phyloP scores from a whole-genome alignment of 495 filamentous ascomycete genomes.

The Stereocaulon alpinum region DNA sequence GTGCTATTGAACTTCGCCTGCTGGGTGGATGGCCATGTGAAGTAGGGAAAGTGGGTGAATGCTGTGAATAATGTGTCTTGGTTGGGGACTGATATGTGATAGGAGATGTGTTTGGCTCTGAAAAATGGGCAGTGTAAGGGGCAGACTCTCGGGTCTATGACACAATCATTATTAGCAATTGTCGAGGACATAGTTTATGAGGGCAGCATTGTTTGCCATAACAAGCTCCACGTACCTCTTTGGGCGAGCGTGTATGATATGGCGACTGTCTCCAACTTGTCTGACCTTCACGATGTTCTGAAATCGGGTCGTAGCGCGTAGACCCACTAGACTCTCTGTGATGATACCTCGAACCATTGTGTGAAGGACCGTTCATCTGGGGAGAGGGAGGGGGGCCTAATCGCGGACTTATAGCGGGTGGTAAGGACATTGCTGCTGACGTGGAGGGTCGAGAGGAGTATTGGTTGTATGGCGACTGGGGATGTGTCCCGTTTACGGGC shows the following conservation, averaged over 20 bases:
- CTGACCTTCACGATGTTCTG: constrained; percentile 29
- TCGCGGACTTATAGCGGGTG: constrained; percentile 20
- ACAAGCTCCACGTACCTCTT: constrained; percentile 26
- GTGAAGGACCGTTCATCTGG: constrained; percentile 19
- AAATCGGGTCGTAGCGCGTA: constrained; percentile 41
- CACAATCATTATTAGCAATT: constrained; percentile 8
- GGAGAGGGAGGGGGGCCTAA: constrained; percentile 20
- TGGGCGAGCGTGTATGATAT: constrained; percentile 29
- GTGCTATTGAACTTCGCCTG: constrained; percentile 35
- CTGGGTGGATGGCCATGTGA: constrained; percentile 40
- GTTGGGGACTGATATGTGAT: constrained; percentile 21
- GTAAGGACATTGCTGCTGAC: constrained; percentile 15
- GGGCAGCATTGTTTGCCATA: constrained; percentile 8
- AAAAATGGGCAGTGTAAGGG: constrained; percentile 15
- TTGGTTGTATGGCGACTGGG: constrained; percentile 18
- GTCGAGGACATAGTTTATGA: constrained; percentile 1
- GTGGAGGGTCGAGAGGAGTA: constrained; percentile 21
- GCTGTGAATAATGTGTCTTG: constrained; percentile 18
- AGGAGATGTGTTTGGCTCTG: constrained; percentile 20
- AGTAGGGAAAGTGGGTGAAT: constrained; percentile 21
- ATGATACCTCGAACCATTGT: constrained; percentile 15
- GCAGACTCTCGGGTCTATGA: constrained; percentile 16
- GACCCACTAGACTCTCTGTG: constrained; percentile 20
- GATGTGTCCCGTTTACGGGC: constrained; percentile 20
- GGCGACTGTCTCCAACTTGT: constrained; percentile 23